These are phyloP conservation scores for Diplogelasinospora grovesii DNA, from an alignment of 495 filamentous ascomycete genomes.

Conservation along the genomic window DNA sequence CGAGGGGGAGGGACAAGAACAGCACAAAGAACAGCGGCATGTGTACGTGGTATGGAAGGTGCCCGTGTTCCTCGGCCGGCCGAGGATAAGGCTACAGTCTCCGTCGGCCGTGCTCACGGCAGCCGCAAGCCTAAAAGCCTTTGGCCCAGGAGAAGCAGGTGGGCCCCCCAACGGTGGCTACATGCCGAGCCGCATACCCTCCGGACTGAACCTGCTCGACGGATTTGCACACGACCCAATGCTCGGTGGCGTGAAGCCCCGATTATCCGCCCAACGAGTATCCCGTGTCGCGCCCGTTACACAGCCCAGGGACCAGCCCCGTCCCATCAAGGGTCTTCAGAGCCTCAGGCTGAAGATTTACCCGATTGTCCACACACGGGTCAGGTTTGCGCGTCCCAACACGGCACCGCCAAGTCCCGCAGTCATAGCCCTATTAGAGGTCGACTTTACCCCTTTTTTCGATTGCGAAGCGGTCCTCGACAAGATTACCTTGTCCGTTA, in stretches of 20 bases:
- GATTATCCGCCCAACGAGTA: conserved; percentile 72
- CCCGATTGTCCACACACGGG: conserved; percentile 75
- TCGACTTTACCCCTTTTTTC: conserved; percentile 81
- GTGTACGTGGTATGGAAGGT: conserved; percentile 77
- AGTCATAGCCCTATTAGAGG: conserved; percentile 74
- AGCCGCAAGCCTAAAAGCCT: conserved; percentile 59
- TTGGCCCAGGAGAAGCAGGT: conserved; percentile 42
- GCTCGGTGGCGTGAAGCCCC: conserved; percentile 58
- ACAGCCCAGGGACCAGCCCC: conserved; percentile 46
- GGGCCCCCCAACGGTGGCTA: conserved; percentile 57
- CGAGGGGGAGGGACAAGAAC: conserved; percentile 12
- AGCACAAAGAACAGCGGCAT: no score
- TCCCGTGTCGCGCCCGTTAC: conserved; percentile 63
- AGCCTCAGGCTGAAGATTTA: conserved; percentile 64
- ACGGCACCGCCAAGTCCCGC: conserved; percentile 56
- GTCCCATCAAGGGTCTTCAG: conserved; percentile 56
- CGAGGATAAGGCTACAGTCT: conserved; percentile 68
- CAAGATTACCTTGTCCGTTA: conserved; percentile 57
- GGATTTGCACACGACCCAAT: conserved; percentile 64
- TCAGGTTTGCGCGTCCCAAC: conserved; percentile 71
- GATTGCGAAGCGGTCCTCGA: conserved; percentile 64
- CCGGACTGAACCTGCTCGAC: conserved; percentile 76
- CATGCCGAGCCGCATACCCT: conserved; percentile 66
- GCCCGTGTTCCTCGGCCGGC: conserved; percentile 67
- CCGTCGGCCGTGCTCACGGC: conserved; percentile 71